Evolutionary conservation across 176 grass and related monocot species (phyloP), one percentile per base, ranked within the genome.

Genomic region (Miscanthus lutarioriparius): DNA sequence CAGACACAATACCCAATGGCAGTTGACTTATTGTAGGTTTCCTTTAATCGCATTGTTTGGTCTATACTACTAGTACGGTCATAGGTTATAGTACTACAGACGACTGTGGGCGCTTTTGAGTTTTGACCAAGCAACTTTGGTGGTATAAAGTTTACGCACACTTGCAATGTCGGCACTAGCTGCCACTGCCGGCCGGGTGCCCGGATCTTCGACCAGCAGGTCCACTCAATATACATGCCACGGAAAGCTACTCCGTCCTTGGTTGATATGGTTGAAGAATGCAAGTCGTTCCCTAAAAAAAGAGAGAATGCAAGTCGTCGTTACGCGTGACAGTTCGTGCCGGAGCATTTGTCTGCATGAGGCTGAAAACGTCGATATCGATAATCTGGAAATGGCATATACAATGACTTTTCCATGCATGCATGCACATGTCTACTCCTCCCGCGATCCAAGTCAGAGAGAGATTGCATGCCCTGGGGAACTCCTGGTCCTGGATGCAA

Each of bases 131-230:
- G 59, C 43, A 76, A 51, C 23, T 28, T 22, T 28, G 38, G 12
- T 17, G 30, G 43, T 74, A 66, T 74, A 54, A 66, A 74, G 59
- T 66, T 80, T 13, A 22, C 69, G 33, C 58, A 22, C 56, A 17
- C 32, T 64, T 20, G 61, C 25, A 54, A 86, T 74, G 85, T 86
- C 85, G 85, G 85, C 85, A 74, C 85, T 75, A 86, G 23, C 53
- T 61, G 73, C n/a, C n/a, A n/a, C n/a, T n/a, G n/a, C 43, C 45
- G 77, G 25, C 64, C 4, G 7, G 72, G 43, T 23, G 44, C 41
- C 30, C 54, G 32, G 19, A 74, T 56, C 68, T 28, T 74, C 32
- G 43, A 80, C 32, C 16, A 76, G 58, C 53, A 27, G 13, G 71
- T 76, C 71, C 47, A 3, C n/a, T 13, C 33, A 35, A 22, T 23